Evolutionary conservation across 169 alveolate species (phyloP), one percentile per base, ranked within the genome.

Genomic region (Toxoplasma gondii): DNA sequence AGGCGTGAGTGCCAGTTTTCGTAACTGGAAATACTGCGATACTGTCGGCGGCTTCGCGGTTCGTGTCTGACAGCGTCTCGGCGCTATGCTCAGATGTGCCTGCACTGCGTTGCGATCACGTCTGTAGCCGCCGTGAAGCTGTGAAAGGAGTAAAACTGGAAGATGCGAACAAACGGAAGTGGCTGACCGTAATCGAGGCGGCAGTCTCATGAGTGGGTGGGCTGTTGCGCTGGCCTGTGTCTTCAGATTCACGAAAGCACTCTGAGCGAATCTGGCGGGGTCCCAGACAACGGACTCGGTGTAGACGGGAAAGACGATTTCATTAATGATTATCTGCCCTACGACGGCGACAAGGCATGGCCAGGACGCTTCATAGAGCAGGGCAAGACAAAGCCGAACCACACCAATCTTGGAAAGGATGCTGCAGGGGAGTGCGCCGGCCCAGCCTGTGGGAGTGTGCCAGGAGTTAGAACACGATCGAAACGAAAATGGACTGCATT

Each of bases 161-260:
- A 39, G 41, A 39, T 39, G 41, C 41, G 41, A 39, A 39, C 41
- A 39, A 39, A 39, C 41, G 41, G 58, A 9, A 17, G 22, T 9
- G 22, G 58, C 58, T 49, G 58, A 49, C 27, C 58, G 22, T 12
- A 17, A 9, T 49, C 58, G 58, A 49, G 58, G 22, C 58, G 12
- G 58, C 58, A 49, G 27, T 9, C 58, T 49, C 27, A 49, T 49
- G 22, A 49, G 58, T 49, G 58, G 12, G 58, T 5, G 58, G 12
- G 58, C 58, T 49, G 58, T 9, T 49, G 58, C 12, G 12, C 58
- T 49, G 58, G 4, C 58, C 12, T 82, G 24, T 82, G 27, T n/a
- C 7, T 36, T n/a, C 90, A 82, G 90, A 41, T 82, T 41, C 90
- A 82, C 38, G 90, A 82, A n/a, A 82, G 90, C 67, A 82, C 90